Conservation (phyloP, 805 yeast genomes). For the Starmera dryadoides region DNA sequence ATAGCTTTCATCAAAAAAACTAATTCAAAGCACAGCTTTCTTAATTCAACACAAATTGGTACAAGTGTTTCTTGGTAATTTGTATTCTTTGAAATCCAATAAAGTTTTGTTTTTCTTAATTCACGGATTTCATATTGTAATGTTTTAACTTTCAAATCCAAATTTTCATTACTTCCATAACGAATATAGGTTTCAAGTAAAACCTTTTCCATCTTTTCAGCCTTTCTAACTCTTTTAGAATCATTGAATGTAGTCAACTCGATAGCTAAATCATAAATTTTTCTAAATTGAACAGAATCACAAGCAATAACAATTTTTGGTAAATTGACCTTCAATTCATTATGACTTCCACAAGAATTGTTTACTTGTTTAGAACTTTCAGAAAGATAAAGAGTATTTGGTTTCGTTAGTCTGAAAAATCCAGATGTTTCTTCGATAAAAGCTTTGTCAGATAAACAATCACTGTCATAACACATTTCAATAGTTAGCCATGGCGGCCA, state of each 20-base stretch:
- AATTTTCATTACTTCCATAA: slow-evolving; percentile 14
- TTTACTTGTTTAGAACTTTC: not conserved
- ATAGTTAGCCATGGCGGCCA: slow-evolving; percentile 70
- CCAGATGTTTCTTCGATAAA: slow-evolving; percentile 47
- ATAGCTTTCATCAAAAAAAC: slow-evolving; percentile 37
- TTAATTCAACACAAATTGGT: slow-evolving; percentile 27
- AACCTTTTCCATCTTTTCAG: slow-evolving; percentile 42
- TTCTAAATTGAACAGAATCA: slow-evolving; percentile 49
- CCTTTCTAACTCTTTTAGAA: slow-evolving; percentile 29
- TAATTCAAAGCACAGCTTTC: slow-evolving; percentile 29
- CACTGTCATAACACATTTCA: slow-evolving; percentile 51
- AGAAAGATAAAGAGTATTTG: slow-evolving; percentile 42
- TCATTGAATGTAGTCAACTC: slow-evolving; percentile 32
- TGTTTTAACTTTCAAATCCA: slow-evolving; percentile 41
- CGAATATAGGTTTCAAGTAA: slow-evolving; percentile 47
- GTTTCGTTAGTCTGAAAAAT: slow-evolving; percentile 40
- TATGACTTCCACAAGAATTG: no score
- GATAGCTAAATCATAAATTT: slow-evolving; percentile 41
- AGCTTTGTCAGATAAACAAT: slow-evolving; percentile 32
- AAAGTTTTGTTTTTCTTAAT: slow-evolving; percentile 32
- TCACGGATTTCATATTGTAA: slow-evolving; percentile 37
- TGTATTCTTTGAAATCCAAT: slow-evolving; percentile 29
- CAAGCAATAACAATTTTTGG: slow-evolving; percentile 47
- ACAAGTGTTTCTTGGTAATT: slow-evolving; percentile 28
- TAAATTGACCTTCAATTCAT: slow-evolving; percentile 25